Conservation (phyloP, 116 monocot species). For the Trichopus zeylanicus region DNA sequence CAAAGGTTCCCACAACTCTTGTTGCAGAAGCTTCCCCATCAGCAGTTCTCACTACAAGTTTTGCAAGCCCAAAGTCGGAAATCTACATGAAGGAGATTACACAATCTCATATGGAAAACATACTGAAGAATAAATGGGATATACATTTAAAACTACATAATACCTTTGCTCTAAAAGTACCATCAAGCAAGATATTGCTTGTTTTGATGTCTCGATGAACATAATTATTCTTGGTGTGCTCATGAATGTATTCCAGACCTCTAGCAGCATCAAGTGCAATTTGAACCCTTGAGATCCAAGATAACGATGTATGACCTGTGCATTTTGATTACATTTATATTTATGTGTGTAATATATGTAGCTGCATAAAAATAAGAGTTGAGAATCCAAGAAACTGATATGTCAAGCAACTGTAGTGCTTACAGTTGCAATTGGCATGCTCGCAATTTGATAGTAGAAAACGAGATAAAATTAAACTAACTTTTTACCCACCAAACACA, state of each 20-base stretch:
- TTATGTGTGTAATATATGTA: neutral
- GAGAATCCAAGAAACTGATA: neutral
- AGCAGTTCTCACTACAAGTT: constrained; percentile 55
- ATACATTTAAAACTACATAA: neutral
- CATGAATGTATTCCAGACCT: constrained; percentile 95
- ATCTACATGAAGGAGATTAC: constrained; percentile 36
- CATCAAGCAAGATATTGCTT: constrained; percentile 94
- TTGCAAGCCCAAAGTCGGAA: constrained; percentile 97
- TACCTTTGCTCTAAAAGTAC: constrained; percentile 84
- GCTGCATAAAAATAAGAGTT: neutral
- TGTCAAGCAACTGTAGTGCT: neutral
- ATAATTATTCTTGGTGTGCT: constrained; percentile 92
- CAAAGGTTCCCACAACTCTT: constrained; percentile 95
- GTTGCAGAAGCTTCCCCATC: constrained; percentile 85
- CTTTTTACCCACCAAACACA: no score
- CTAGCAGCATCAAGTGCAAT: constrained; percentile 90
- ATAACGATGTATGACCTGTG: constrained; percentile 75
- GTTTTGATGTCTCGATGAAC: constrained; percentile 95
- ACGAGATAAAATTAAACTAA: neutral
- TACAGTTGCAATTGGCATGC: neutral
- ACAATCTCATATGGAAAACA: neutral
- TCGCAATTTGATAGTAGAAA: neutral
- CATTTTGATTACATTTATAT: neutral
- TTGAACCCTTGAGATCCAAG: constrained; percentile 93
- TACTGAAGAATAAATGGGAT: neutral